phyloP scores from a whole-genome alignment of 176 grass and related monocot genomes.

The Canna indica region DNA sequence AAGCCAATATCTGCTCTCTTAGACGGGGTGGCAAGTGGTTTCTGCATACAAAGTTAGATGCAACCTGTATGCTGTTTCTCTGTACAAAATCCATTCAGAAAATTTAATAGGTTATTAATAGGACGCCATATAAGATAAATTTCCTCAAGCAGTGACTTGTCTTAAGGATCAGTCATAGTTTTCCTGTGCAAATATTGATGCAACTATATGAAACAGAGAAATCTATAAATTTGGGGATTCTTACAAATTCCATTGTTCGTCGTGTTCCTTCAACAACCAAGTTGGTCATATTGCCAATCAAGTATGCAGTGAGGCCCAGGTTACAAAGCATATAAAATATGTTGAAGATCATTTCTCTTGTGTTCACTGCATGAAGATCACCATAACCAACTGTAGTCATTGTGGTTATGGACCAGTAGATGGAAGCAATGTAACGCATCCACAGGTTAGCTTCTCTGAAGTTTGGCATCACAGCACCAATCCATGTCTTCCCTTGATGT shows the following conservation, averaged over 20 bases:
- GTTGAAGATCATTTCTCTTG: constrained; percentile 91
- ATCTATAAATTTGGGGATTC: background rate
- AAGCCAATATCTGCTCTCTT: constrained; percentile 81
- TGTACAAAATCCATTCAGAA: constrained; percentile 14
- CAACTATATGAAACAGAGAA: background rate
- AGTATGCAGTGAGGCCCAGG: constrained; percentile 78
- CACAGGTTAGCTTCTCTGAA: constrained; percentile 68
- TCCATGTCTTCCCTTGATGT: constrained; percentile 75
- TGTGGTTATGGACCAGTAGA: constrained; percentile 97
- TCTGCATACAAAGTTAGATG: constrained; percentile 71
- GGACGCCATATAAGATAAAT: background rate
- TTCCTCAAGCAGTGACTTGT: background rate
- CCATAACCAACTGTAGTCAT: constrained; percentile 98
- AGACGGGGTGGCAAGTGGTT: constrained; percentile 67
- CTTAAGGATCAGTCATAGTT: background rate
- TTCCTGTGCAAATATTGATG: background rate
- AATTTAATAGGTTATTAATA: background rate
- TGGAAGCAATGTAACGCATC: constrained; percentile 75
- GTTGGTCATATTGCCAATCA: constrained; percentile 99
- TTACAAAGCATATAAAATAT: constrained; percentile 99
- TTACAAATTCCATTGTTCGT: constrained; percentile 98
- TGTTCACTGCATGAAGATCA: constrained; percentile 88
- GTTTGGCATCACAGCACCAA: constrained; percentile 71
- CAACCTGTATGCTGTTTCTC: constrained; percentile 77
- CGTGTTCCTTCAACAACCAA: constrained; percentile 94